These are phyloP conservation scores for Neurospora sp. DNA, from an alignment of 495 filamentous ascomycete species.

Conservation along the genomic window DNA sequence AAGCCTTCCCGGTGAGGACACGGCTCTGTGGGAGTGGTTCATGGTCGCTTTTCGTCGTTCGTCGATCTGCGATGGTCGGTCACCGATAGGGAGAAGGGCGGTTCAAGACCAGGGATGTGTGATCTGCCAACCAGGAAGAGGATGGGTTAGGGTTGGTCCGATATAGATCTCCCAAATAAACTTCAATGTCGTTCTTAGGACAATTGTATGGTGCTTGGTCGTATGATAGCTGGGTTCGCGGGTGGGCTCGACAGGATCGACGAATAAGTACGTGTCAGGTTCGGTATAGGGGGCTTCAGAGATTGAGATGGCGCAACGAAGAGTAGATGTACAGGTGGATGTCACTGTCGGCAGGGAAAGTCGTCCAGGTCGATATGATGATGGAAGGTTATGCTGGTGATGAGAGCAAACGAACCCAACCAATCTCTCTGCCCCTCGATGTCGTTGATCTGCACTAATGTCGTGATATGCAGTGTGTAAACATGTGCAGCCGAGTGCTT, in stretches of 20 bases:
- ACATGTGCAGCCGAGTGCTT: neutral
- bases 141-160: neutral
- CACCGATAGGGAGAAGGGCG: neutral
- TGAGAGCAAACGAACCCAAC: neutral
- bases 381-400: neutral
- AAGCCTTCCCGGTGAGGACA: slow-evolving; percentile 4
- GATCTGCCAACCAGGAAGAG: neutral
- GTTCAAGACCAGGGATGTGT: neutral
- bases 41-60: slow-evolving; percentile 5
- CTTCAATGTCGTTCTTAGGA: neutral
- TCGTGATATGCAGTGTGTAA: neutral
- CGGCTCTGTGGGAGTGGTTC: slow-evolving; percentile 11
- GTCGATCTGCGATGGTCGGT: neutral
- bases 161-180: neutral
- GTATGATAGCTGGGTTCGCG: neutral
- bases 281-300: neutral
- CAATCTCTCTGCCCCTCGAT: neutral
- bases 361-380: neutral
- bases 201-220: neutral
- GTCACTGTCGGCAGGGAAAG: neutral
- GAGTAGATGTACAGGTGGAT: neutral
- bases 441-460: neutral
- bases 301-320: neutral
- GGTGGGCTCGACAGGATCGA: neutral
- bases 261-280: neutral